Percentiles rank a stretch among this genome's conserved stretches.
phyloP scores from a whole-genome alignment of 495 filamentous ascomycete species.

The Aspergillus affinis region DNA sequence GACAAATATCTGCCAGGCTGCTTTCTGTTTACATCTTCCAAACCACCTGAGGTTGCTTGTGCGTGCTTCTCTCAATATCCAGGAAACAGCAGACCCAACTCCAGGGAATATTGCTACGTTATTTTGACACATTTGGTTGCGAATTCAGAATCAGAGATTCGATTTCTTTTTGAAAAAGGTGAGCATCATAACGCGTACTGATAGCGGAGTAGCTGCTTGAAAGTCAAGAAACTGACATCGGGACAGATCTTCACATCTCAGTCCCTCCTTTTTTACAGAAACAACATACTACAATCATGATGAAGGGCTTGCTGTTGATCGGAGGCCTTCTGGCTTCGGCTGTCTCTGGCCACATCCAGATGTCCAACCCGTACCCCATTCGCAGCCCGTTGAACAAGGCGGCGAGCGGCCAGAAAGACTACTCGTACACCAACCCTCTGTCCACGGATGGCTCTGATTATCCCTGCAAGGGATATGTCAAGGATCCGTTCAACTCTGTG shows the following conservation, averaged over 20 bases:
- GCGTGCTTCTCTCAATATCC: not conserved
- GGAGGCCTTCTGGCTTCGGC: slow-evolving; percentile 37
- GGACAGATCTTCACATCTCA: not conserved
- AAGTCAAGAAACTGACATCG: too few species aligned
- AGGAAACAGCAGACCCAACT: not conserved
- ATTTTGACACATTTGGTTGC: too few species aligned
- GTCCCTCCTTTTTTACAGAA: not conserved
- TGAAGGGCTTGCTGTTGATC: slow-evolving; percentile 38
- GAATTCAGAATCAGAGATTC: too few species aligned
- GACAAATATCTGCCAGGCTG: not conserved
- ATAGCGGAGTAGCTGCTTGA: too few species aligned
- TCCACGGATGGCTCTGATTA: slow-evolving; percentile 42
- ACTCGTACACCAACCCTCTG: slow-evolving; percentile 52
- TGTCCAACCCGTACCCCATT: slow-evolving; percentile 46
- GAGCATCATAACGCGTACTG: too few species aligned
- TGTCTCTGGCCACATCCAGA: slow-evolving; percentile 46
- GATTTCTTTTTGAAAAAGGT: too few species aligned
- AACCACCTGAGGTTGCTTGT: not conserved
- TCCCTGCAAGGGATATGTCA: slow-evolving; percentile 54
- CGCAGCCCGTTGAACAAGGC: slow-evolving; percentile 47
- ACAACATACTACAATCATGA: slow-evolving; percentile 28
- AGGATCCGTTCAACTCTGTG: slow-evolving; percentile 44
- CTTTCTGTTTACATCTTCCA: not conserved
- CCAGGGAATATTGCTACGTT: not conserved
- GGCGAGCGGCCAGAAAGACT: slow-evolving; percentile 41